These are phyloP conservation scores for Apiospora phragmitis DNA, from an alignment of 2,329 filamentous ascomycete species.

Conservation along the genomic window DNA sequence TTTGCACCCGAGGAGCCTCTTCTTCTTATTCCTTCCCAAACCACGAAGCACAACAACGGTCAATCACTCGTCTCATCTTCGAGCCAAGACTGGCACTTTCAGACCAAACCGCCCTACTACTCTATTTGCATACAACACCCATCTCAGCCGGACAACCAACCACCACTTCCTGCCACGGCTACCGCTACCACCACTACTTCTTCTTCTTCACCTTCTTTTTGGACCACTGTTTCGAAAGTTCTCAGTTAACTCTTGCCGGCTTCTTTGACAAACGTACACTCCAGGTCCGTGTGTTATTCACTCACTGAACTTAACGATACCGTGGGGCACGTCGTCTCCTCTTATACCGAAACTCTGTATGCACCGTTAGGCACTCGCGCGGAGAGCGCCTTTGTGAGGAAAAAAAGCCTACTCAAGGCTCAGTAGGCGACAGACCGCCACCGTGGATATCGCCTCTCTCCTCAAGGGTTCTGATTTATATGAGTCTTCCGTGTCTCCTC, in stretches of 20 bases:
- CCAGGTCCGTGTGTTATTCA: background rate
- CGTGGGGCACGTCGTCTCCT: background rate
- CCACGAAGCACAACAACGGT: conserved; percentile 21
- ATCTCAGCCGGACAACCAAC: background rate
- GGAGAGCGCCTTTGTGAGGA: conserved; percentile 7
- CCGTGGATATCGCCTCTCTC: conserved; percentile 93
- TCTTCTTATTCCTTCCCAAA: conserved; percentile 33
- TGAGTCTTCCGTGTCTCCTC: conserved; percentile 61
- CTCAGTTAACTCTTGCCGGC: background rate
- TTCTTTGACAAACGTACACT: background rate
- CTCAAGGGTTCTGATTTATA: conserved; percentile 75
- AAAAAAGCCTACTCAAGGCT: conserved; percentile 33
- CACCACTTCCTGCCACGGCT: background rate
- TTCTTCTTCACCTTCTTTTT: background rate
- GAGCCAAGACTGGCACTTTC: background rate
- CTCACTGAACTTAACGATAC: background rate
- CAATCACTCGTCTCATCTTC: conserved; percentile 16
- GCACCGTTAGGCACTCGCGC: background rate
- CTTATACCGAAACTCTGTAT: background rate
- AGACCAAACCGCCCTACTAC: conserved; percentile 9
- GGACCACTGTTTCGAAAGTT: background rate
- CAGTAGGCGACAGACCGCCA: conserved; percentile 55
- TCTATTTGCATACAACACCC: conserved; percentile 17
- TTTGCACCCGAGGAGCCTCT: conserved; percentile 27
- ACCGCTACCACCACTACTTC: background rate